A percentile compares a stretch with the other conserved stretches of the same genome.
Conservation (phyloP, 164 flowering plant genomes). For the Umbellularia californica region DNA sequence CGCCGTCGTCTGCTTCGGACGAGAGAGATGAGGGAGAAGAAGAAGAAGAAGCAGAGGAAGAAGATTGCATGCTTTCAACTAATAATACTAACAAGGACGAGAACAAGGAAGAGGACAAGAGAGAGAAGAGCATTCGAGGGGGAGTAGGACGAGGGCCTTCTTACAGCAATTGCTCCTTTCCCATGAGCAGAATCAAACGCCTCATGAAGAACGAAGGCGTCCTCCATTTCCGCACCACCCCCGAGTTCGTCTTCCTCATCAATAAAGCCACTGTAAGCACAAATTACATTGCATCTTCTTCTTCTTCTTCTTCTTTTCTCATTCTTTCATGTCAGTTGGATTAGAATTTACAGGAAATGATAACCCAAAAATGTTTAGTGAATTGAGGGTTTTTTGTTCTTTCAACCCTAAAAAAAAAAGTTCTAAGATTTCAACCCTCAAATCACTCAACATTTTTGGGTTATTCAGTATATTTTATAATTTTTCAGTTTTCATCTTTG, state of each 20-base stretch:
- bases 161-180: constrained; percentile 25
- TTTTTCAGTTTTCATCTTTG: too few species aligned
- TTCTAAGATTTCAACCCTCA: not conserved
- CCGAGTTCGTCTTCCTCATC: constrained; percentile 57
- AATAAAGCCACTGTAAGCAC: constrained; percentile 61
- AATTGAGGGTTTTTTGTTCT: not conserved
- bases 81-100: not conserved
- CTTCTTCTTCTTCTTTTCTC: not conserved
- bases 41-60: not conserved
- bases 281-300: not conserved
- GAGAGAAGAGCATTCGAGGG: constrained; percentile 1
- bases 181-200: constrained; percentile 44
- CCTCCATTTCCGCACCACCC: constrained; percentile 30
- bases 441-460: too few species aligned
- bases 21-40: not conserved
- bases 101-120: not conserved
- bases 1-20: not conserved
- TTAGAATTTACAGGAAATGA: not conserved
- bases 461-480: too few species aligned
- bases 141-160: constrained; percentile 12
- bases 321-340: not conserved
- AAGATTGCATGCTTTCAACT: not conserved
- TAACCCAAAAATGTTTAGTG: too few species aligned
- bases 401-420: not conserved
- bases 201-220: constrained; percentile 35